Conservation (phyloP, 306 rosid species). For the Oxytropis ochrocephala region DNA sequence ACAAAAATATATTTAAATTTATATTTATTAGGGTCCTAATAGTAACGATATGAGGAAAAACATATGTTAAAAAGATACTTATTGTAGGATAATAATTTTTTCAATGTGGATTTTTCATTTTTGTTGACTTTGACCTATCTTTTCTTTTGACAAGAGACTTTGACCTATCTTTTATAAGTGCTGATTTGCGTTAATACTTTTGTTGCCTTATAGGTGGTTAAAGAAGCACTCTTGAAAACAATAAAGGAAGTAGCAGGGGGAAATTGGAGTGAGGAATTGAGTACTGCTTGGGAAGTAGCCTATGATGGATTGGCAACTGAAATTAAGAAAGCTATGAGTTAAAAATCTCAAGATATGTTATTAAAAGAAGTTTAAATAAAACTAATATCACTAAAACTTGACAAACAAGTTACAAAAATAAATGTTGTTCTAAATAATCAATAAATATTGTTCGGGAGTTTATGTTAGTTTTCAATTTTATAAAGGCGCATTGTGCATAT, state of each 20-base stretch:
- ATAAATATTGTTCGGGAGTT: neutral
- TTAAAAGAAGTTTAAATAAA: neutral
- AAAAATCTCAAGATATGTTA: neutral
- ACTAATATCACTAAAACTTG: no score
- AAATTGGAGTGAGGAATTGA: constrained; percentile 16
- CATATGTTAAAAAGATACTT: no score
- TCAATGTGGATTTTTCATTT: no score
- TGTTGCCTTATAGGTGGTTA: constrained; percentile 9
- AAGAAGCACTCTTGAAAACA: constrained; percentile 20
- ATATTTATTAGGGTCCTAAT: no score
- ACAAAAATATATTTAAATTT: no score
- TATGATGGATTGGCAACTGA: constrained; percentile 21
- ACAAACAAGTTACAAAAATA: neutral
- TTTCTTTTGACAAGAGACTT: no score
- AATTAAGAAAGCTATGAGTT: constrained; percentile 18
- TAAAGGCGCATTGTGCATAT: neutral
- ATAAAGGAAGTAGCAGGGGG: constrained; percentile 23
- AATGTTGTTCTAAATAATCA: neutral
- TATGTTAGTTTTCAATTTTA: neutral
- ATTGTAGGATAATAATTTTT: no score
- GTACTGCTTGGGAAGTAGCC: constrained; percentile 21
- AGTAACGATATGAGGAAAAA: no score
- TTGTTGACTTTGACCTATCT: no score
- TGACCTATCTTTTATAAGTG: no score
- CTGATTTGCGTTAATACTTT: no score